Base-by-base conservation (phyloP, 257 asterid genomes). In the Nicotiana tomentosiformis region DNA sequence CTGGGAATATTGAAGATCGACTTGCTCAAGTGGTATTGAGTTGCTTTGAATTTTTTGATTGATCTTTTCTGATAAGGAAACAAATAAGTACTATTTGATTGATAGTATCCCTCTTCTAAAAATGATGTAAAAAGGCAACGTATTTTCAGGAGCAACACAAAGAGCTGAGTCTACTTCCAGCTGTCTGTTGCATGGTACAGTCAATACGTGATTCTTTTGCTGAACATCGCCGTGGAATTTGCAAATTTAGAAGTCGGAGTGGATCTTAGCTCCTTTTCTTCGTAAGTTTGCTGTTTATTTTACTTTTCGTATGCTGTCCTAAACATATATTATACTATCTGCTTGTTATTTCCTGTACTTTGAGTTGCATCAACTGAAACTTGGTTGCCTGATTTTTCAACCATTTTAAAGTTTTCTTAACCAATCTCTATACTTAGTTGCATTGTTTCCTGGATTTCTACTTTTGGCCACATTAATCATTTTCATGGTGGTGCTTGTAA, bases 191-290 rank as follows among this genome's bases (percentile, higher is more conserved):
- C 66, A 84, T 93, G 97, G 65, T 94, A 58, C 89, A 84, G 83
- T 94, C 97, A 43, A 85, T 96, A 84, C 92, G 92, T 74, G 95
- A 92, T 84, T 96, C 98, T 46, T 93, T 94, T 43, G 78, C 87
- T 3, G 92, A 89, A 83, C 89, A 88, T 64, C 96, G 98, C 1
- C 97, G 98, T 51, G 99, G 97, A 82, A 90, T 96, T 70, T 96
- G 99, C 94, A 93, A 87, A 85, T 94, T 84, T 81, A 89, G 98
- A 89, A 83, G 93, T 56, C 88, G 91, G 91, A 82, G 69, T 53
- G 91, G 88, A 80, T 85, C 94, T 39, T 79, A 79, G 76, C 82
- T 37, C 9, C 74, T 39, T 29, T 79, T 32, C 72, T 17, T 26
- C 2, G 82, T 79, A 79, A 79, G 82, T 37, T 29, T 37, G 5